Evolutionary conservation across 73 alveolate species (phyloP).

Genomic region (Effrenium voratum): DNA sequence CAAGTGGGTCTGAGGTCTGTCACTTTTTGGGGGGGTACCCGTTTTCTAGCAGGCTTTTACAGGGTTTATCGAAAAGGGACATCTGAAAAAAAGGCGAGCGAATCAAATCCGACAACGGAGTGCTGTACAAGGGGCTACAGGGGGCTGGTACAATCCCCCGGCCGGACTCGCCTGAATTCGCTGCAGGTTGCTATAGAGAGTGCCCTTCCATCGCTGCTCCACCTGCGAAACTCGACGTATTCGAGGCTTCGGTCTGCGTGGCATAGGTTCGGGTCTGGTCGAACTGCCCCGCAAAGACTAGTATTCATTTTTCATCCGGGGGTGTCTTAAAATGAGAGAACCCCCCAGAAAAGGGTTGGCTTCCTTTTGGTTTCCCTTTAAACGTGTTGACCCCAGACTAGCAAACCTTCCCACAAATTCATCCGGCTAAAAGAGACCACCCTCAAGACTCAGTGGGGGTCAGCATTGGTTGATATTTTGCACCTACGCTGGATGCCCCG

Average conservation of each 20-base stretch:
- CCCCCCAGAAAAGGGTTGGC: background rate
- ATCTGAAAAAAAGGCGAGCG: background rate
- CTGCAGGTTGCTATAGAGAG: slow-evolving; percentile 47
- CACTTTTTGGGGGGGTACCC: background rate
- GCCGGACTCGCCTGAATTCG: slow-evolving; percentile 14
- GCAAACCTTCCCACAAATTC: background rate
- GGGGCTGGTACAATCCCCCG: background rate
- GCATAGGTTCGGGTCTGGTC: too few relatives aligned
- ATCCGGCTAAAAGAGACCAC: too few relatives aligned
- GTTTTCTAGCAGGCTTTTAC: background rate
- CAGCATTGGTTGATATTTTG: too few relatives aligned
- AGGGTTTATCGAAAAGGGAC: background rate
- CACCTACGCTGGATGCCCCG: too few relatives aligned
- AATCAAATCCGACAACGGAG: background rate
- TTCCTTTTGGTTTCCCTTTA: background rate
- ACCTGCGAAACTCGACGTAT: background rate
- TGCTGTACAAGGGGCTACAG: background rate
- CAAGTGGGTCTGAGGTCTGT: background rate
- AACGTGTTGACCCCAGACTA: background rate
- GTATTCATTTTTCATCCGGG: background rate
- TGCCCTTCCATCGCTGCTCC: slow-evolving; percentile 61
- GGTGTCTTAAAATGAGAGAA: background rate
- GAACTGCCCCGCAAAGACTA: too few relatives aligned
- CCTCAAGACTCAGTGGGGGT: too few relatives aligned
- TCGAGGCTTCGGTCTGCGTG: background rate